Conservation (phyloP, 2,329 filamentous ascomycete genomes). For the Penicillium capsulatum region DNA sequence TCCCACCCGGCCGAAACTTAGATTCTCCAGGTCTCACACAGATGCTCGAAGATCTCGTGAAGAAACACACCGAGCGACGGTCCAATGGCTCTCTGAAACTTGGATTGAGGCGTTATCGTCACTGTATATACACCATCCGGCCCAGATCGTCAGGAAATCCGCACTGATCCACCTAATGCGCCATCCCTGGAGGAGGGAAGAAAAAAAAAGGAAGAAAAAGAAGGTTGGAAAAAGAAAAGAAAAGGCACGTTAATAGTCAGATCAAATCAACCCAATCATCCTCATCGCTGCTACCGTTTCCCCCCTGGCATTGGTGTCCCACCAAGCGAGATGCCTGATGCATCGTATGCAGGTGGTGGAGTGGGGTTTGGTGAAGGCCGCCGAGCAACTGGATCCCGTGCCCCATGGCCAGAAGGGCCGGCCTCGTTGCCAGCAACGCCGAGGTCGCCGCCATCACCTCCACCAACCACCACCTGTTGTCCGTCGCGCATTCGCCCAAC, state of each 20-base stretch:
- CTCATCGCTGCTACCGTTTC: slow-evolving; percentile 24
- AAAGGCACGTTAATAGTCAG: too few species aligned
- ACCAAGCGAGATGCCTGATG: slow-evolving; percentile 33
- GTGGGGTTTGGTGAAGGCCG: slow-evolving; percentile 34
- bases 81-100: too few species aligned
- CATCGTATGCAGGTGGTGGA: slow-evolving; percentile 41
- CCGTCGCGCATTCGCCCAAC: slow-evolving; percentile 49
- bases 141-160: too few species aligned
- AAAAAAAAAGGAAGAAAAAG: background rate
- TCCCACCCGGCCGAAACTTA: slow-evolving; percentile 12
- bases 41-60: background rate
- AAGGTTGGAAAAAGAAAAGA: background rate
- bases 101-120: background rate
- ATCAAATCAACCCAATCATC: too few species aligned
- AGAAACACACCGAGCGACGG: background rate
- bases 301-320: slow-evolving; percentile 31
- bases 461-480: slow-evolving; percentile 46
- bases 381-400: slow-evolving; percentile 23
- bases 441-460: slow-evolving; percentile 42
- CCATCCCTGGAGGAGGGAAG: too few species aligned
- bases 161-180: too few species aligned
- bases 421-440: slow-evolving; percentile 10
- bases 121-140: background rate
- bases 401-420: slow-evolving; percentile 14
- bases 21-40: background rate